These are phyloP conservation scores for Acacia concinna DNA, from an alignment of 331 rosid species.

Conservation along the genomic window DNA sequence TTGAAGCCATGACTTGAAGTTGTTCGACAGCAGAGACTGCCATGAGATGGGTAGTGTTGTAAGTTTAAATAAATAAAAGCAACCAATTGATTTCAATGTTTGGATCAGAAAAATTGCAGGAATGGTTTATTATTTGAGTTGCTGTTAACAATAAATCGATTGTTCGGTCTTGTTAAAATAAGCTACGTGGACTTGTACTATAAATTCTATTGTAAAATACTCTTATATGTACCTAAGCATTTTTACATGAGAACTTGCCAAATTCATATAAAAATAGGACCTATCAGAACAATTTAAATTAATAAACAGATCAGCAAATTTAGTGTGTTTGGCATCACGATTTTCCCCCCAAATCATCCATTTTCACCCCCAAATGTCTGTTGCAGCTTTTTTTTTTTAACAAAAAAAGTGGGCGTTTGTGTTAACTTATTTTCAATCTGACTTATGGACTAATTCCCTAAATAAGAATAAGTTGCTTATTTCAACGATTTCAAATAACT, in stretches of 20 bases:
- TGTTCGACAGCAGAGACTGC: constrained; percentile 99
- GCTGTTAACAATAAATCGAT: background rate
- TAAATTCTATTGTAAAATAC: background rate
- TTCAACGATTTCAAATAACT: too few species aligned
- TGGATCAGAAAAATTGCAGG: constrained; percentile 25
- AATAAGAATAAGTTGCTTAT: too few species aligned
- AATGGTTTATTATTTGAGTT: background rate
- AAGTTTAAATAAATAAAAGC: background rate
- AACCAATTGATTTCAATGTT: constrained; percentile 13
- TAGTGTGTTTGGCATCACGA: too few species aligned
- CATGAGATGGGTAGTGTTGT: constrained; percentile 31
- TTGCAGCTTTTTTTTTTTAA: too few species aligned
- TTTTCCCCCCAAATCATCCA: too few species aligned
- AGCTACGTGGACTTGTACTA: background rate
- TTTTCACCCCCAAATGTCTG: too few species aligned
- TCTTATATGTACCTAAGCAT: background rate
- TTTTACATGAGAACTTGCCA: background rate
- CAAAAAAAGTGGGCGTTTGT: too few species aligned
- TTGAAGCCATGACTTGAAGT: constrained; percentile 98
- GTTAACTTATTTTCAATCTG: too few species aligned
- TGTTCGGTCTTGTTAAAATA: background rate
- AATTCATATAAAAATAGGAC: background rate
- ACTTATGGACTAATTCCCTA: too few species aligned
- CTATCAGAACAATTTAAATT: background rate
- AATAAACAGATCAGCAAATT: background rate